Conservation (phyloP, 768 basidiomycete genomes). For the Exidia glandulosa region DNA sequence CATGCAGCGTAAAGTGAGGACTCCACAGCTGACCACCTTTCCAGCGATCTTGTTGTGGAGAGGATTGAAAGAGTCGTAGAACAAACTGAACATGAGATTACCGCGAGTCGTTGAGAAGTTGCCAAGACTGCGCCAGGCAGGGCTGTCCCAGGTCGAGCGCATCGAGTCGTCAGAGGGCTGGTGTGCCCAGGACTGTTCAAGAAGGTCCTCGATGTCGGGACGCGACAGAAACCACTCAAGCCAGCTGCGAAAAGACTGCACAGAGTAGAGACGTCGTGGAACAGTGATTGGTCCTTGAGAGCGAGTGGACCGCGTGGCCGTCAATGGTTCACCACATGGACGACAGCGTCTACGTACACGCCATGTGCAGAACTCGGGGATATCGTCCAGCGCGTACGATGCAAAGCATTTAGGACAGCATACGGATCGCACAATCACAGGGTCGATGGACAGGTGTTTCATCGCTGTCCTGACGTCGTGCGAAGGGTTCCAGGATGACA, state of each 20-base stretch:
- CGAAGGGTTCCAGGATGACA: not conserved
- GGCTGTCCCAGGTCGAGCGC: conserved; percentile 5
- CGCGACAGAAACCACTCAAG: not conserved
- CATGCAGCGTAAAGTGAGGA: conserved; percentile 10
- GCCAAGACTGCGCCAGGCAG: conserved; percentile 4
- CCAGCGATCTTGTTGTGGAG: conserved; percentile 14
- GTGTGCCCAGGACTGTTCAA: not conserved
- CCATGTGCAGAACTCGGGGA: not conserved
- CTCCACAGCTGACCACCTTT: conserved; percentile 10
- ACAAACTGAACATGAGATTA: conserved; percentile 15
- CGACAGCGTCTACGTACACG: not conserved
- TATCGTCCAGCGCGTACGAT: not conserved
- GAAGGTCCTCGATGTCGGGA: not conserved
- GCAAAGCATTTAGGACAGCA: not conserved
- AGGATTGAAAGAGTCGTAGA: conserved; percentile 20
- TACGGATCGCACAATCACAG: not conserved
- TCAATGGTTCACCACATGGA: not conserved
- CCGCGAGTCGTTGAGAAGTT: conserved; percentile 1
- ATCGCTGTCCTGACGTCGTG: not conserved
- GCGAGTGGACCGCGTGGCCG: not conserved
- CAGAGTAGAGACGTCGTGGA: not conserved
- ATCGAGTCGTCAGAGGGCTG: not conserved
- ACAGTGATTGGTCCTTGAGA: not conserved
- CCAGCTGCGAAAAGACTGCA: not conserved
- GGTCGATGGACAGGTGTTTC: not conserved